Percentiles rank a stretch among this genome's conserved stretches.
phyloP scores from a whole-genome alignment of 129 eudicot genomes.

The Arctium minus region DNA sequence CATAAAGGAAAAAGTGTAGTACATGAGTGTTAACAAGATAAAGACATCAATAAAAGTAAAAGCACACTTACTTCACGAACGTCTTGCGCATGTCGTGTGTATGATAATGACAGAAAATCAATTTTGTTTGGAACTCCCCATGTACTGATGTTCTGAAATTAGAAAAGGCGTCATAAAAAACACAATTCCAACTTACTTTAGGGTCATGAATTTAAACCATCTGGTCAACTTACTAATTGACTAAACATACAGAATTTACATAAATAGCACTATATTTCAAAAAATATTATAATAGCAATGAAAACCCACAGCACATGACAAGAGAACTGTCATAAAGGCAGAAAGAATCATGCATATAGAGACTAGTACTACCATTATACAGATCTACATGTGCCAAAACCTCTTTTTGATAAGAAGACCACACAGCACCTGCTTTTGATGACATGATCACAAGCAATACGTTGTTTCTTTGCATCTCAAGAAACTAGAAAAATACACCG shows the following conservation, averaged over 20 bases:
- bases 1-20: neutral
- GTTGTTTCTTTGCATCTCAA: neutral
- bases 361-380: neutral
- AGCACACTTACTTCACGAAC: constrained; percentile 69
- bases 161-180: neutral
- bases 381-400: neutral
- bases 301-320: neutral
- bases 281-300: neutral
- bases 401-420: neutral
- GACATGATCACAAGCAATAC: neutral
- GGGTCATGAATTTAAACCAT: neutral
- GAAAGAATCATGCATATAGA: neutral
- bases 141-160: constrained; percentile 67
- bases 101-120: constrained; percentile 87
- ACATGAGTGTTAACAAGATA: neutral
- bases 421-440: neutral
- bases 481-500: neutral
- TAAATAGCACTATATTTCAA: neutral
- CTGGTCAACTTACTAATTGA: neutral
- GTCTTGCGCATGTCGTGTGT: constrained; percentile 81
- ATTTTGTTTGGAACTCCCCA: constrained; percentile 91
- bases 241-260: neutral
- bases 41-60: neutral
- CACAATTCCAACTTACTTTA: neutral
- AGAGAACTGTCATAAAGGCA: neutral